Percentiles rank a stretch among this genome's conserved stretches.
Evolutionary conservation across 2,329 filamentous ascomycete genomes (phyloP).

Genomic region (Aspergillus latus): DNA sequence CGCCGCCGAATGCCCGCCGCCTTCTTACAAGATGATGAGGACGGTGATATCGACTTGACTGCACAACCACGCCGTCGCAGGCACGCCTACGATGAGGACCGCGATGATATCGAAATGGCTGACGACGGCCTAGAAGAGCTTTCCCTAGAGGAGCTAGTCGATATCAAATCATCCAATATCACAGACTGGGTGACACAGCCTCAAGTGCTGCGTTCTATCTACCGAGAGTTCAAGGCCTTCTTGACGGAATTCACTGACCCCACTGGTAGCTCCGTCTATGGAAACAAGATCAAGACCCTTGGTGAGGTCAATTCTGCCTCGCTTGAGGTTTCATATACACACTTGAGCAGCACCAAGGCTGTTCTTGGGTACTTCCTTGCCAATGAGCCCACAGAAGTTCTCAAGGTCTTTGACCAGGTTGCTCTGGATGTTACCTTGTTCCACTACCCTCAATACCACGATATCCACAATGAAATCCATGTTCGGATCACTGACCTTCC

Average conservation of each 20-base stretch:
- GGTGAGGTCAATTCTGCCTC: slow-evolving; percentile 97
- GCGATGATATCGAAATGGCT: slow-evolving; percentile 83
- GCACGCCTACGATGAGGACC: slow-evolving; percentile 91
- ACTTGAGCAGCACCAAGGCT: slow-evolving; percentile 85
- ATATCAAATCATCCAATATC: slow-evolving; percentile 89
- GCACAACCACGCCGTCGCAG: slow-evolving; percentile 80
- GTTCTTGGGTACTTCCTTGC: slow-evolving; percentile 94
- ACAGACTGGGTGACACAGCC: slow-evolving; percentile 94
- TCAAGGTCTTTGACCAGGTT: slow-evolving; percentile 94
- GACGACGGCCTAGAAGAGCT: slow-evolving; percentile 95
- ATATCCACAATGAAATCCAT: slow-evolving; percentile 96
- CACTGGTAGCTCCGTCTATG: slow-evolving; percentile 87
- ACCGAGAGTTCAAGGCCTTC: slow-evolving; percentile 95
- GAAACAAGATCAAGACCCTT: slow-evolving; percentile 88
- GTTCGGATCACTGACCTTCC: slow-evolving; percentile 95
- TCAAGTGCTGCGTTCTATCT: slow-evolving; percentile 87
- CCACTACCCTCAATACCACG: slow-evolving; percentile 96
- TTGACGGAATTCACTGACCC: slow-evolving; percentile 93
- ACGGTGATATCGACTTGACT: slow-evolving; percentile 79
- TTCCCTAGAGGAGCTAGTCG: slow-evolving; percentile 83
- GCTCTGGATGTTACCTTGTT: slow-evolving; percentile 95
- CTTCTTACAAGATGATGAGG: slow-evolving; percentile 71
- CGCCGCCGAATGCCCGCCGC: slow-evolving; percentile 61
- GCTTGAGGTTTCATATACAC: slow-evolving; percentile 92
- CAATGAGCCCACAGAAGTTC: slow-evolving; percentile 90